These are phyloP conservation scores for Pyrenophora tritici-repentis DNA, from an alignment of 2,329 filamentous ascomycete genomes.

Conservation along the genomic window DNA sequence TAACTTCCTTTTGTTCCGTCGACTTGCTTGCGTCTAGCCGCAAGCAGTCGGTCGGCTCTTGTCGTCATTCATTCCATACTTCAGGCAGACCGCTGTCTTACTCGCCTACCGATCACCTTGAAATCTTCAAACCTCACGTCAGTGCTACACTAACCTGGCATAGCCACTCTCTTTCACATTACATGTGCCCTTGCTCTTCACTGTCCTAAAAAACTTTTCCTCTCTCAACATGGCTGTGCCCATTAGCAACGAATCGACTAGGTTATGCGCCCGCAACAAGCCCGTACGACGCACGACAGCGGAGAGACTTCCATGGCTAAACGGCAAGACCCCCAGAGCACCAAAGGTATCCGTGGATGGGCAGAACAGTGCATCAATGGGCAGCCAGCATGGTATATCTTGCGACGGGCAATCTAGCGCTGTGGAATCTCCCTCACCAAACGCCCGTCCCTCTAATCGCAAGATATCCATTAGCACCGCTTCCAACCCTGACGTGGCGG, in stretches of 20 bases:
- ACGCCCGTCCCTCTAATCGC: conserved; percentile 5
- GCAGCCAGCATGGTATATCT: conserved; percentile 4
- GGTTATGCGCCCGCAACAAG: conserved; percentile 11
- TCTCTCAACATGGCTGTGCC: conserved; percentile 2
- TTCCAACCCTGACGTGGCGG: conserved; percentile 3
- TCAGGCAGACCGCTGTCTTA: neutral
- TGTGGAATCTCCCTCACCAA: conserved; percentile 8
- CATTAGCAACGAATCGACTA: neutral
- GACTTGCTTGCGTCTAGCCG: neutral
- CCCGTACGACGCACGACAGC: conserved; percentile 14
- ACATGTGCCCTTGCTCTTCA: too few relatives aligned
- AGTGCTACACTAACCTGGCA: neutral
- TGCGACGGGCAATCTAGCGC: conserved; percentile 7
- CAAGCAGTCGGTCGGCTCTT: conserved; percentile 18
- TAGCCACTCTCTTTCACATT: neutral
- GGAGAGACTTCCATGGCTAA: conserved; percentile 41
- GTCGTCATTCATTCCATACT: conserved; percentile 9
- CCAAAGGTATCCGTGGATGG: conserved; percentile 1
- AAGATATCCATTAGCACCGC: conserved; percentile 1
- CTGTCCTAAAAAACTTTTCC: neutral
- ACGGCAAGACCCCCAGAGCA: conserved; percentile 23
- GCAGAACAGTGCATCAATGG: neutral
- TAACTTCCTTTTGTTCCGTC: neutral
- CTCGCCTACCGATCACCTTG: neutral
- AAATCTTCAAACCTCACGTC: neutral